Percentiles rank a stretch among this genome's conserved stretches.
Conservation (phyloP, 75 land plant genomes). For the Cupressus sempervirens region DNA sequence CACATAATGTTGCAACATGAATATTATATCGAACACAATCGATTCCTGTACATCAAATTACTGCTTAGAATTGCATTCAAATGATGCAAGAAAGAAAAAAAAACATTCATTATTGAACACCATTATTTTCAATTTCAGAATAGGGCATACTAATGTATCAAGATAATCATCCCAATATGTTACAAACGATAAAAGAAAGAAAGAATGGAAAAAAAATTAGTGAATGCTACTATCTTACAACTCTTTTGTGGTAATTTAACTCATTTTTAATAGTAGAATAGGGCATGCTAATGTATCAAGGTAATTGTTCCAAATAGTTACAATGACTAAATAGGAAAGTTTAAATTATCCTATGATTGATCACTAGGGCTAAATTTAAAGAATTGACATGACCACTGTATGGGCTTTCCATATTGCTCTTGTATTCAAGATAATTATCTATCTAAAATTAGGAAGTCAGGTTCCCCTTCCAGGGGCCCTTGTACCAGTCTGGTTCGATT, state of each 20-base stretch:
- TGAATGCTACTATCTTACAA: constrained; percentile 1
- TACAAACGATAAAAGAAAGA: background rate
- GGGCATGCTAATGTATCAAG: background rate
- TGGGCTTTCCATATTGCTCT: background rate
- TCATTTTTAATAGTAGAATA: background rate
- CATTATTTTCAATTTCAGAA: background rate
- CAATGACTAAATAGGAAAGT: background rate
- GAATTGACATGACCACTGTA: background rate
- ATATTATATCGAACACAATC: constrained; percentile 70
- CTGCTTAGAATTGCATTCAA: background rate
- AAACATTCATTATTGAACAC: background rate
- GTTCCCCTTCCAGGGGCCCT: no score
- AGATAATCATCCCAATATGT: no score
- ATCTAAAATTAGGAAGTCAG: background rate
- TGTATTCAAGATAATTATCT: background rate
- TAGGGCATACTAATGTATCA: background rate
- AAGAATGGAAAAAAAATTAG: background rate
- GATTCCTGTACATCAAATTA: constrained; percentile 46
- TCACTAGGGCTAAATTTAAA: background rate
- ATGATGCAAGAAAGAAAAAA: background rate
- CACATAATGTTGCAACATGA: constrained; percentile 74
- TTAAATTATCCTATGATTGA: background rate
- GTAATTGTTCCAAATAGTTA: background rate
- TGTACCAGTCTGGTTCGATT: no score
- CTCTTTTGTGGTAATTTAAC: background rate